Evolutionary conservation across 495 filamentous ascomycete species (phyloP).

Genomic region (Talaromyces wortmannii): DNA sequence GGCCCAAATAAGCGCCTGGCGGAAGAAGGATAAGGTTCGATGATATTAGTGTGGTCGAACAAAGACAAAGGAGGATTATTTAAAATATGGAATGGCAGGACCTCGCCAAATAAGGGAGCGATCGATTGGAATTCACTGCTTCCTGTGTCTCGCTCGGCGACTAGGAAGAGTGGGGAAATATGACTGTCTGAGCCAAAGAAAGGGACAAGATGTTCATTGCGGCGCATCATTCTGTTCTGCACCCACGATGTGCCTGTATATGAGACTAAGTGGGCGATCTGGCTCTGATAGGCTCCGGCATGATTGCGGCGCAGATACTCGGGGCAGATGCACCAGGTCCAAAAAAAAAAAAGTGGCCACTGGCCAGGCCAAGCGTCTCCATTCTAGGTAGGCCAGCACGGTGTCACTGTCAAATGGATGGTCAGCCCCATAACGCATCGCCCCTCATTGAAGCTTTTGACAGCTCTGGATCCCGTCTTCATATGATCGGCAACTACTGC

Average conservation of each 20-base stretch:
- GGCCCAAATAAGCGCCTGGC: neutral
- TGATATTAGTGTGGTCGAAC: neutral
- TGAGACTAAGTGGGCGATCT: neutral
- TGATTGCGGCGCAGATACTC: conserved; percentile 2
- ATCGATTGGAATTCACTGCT: neutral
- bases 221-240: conserved; percentile 6
- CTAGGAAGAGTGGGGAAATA: neutral
- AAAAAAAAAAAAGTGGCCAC: neutral
- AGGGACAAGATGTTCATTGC: conserved; percentile 1
- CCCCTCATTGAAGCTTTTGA: too few species aligned
- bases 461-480: too few species aligned
- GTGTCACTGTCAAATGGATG: neutral
- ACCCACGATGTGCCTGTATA: neutral
- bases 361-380: neutral
- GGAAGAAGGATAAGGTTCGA: neutral
- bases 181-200: conserved; percentile 2
- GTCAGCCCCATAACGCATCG: neutral
- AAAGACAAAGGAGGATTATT: neutral
- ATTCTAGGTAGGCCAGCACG: neutral
- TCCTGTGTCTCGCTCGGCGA: neutral
- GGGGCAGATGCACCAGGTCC: neutral
- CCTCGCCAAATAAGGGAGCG: neutral
- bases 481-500: too few species aligned
- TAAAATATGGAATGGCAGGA: neutral
- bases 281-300: conserved; percentile 2